These are phyloP conservation scores for Earliella scabrosa DNA, from an alignment of 1,284 basidiomycete species.

Conservation along the genomic window DNA sequence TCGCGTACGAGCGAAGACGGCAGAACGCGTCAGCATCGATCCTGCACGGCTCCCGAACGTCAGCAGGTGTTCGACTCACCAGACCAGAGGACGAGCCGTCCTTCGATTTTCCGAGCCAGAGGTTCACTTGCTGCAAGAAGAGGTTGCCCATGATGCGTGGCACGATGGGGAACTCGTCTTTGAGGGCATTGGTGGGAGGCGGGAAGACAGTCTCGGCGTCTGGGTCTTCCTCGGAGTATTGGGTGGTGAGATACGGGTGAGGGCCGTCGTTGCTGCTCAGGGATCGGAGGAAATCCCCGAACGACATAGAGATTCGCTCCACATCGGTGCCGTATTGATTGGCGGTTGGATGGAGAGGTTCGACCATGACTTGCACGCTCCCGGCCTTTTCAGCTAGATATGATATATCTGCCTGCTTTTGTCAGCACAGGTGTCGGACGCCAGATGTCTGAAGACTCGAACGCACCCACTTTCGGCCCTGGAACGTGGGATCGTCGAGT, in stretches of 20 bases:
- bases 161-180: constrained; percentile 34
- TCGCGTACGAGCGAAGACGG: neutral
- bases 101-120: constrained; percentile 38
- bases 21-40: neutral
- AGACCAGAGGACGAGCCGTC: constrained; percentile 37
- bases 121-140: constrained; percentile 38
- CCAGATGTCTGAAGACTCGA: too few species aligned
- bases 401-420: constrained; percentile 27
- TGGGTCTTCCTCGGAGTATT: constrained; percentile 35
- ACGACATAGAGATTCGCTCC: constrained; percentile 30
- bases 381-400: constrained; percentile 34
- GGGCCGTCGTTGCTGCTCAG: constrained; percentile 27
- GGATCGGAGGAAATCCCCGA: constrained; percentile 32
- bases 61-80: constrained; percentile 18
- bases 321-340: constrained; percentile 37
- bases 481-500: constrained; percentile 33
- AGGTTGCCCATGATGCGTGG: constrained; percentile 39
- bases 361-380: constrained; percentile 32
- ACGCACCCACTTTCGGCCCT: constrained; percentile 34
- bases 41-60: neutral
- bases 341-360: constrained; percentile 34
- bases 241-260: constrained; percentile 37
- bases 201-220: constrained; percentile 35
- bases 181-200: constrained; percentile 35
- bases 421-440: too few species aligned